Conservation (phyloP, 495 filamentous ascomycete species). For the Echria macrotheca region DNA sequence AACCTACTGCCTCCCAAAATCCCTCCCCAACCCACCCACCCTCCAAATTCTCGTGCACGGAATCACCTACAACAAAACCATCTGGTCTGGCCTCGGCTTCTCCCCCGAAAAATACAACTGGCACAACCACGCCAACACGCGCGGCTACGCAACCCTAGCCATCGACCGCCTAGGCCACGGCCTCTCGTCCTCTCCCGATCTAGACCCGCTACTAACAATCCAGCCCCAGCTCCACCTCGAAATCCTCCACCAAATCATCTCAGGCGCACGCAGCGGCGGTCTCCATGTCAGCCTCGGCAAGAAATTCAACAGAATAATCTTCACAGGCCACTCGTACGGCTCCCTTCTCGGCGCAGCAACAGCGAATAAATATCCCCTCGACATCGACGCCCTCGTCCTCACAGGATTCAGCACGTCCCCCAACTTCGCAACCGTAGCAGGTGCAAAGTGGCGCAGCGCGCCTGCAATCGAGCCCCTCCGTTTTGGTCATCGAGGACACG, state of each 20-base stretch:
- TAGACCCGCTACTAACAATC: conserved; percentile 10
- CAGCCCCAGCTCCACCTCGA: conserved; percentile 14
- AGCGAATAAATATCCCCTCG: too few species aligned
- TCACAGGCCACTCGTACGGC: conserved; percentile 10
- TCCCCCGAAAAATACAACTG: conserved; percentile 13
- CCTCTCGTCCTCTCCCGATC: conserved; percentile 2
- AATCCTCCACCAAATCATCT: conserved; percentile 9
- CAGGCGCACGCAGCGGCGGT: neutral
- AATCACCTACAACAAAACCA: conserved; percentile 18
- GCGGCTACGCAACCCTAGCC: conserved; percentile 21
- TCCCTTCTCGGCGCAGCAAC: conserved; percentile 15
- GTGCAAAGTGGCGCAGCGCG: too few species aligned
- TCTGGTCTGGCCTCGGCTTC: conserved; percentile 15
- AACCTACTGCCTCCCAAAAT: conserved; percentile 12
- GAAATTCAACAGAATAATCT: neutral
- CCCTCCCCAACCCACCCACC: neutral
- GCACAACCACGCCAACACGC: conserved; percentile 11
- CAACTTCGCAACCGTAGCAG: too few species aligned
- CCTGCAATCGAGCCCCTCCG: too few species aligned
- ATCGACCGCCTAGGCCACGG: conserved; percentile 24
- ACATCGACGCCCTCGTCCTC: too few species aligned
- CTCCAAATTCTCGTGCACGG: conserved; percentile 25
- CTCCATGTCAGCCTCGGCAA: neutral
- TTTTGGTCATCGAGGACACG: too few species aligned
- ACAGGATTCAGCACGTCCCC: too few species aligned